Conservation (phyloP, 345 rosid genomes). For the Boechera divaricarpa region DNA sequence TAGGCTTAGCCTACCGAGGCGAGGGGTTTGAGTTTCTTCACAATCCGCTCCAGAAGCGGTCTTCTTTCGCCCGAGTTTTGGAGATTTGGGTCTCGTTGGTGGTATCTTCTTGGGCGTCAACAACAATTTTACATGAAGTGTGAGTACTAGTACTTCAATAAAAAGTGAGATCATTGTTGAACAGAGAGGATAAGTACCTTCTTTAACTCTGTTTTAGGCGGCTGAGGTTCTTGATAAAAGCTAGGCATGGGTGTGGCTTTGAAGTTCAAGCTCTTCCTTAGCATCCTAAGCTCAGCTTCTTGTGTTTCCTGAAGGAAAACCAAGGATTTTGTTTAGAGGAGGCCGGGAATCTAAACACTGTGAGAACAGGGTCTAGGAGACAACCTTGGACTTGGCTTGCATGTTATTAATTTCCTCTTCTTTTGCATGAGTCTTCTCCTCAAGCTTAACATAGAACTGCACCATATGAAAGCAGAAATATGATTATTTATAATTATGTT, state of each 20-base stretch:
- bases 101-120: constrained; percentile 70
- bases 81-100: constrained; percentile 94
- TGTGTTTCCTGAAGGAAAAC: constrained; percentile 73
- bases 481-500: not conserved
- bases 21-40: constrained; percentile 56
- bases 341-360: not conserved
- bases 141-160: not conserved
- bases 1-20: constrained; percentile 64
- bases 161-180: constrained; percentile 17
- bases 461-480: constrained; percentile 31
- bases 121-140: not conserved
- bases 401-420: constrained; percentile 75
- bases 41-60: constrained; percentile 49
- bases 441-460: constrained; percentile 95
- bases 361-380: constrained; percentile 29
- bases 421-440: constrained; percentile 95
- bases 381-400: constrained; percentile 97
- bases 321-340: constrained; percentile 11
- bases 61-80: constrained; percentile 93
- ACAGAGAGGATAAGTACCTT: constrained; percentile 59
- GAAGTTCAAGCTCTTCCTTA: constrained; percentile 91
- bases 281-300: constrained; percentile 91
- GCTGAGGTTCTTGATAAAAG: constrained; percentile 96
- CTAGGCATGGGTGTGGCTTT: constrained; percentile 99
- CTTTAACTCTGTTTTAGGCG: constrained; percentile 83